Base-by-base conservation (phyloP, 2,329 filamentous ascomycete genomes). In the Elsinoe batatas region DNA sequence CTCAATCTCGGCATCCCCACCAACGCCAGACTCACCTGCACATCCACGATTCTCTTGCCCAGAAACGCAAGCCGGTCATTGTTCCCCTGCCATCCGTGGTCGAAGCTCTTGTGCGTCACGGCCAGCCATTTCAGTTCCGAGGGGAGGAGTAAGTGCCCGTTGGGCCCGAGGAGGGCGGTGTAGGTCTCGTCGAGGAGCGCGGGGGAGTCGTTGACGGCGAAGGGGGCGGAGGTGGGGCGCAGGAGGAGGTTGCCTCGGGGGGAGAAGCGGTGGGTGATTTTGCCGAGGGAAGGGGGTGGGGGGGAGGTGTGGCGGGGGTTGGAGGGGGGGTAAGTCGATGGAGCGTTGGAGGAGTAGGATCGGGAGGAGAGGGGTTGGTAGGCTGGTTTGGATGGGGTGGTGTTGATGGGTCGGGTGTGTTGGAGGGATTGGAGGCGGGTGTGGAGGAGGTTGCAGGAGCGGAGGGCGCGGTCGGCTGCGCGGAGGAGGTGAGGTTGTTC, bases 51-150 rank as follows among this genome's bases (percentile, higher is more conserved):
- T 38, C 81, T 76, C 69, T 82, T 82, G 58, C 84, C 91, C 54
- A 95, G 75, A 66, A 88, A 90, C n/a, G 90, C 88, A 70, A 98
- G 75, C 60, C 88, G 82, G 66, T 96, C 91, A 69, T 98, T 98
- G 74, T 91, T 95, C 1, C 91, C 91, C 76, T 91, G 84, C 66
- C 89, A 79, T 53, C 91, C 93, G 67, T 97, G 90, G 68, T 98
- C 91, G 67, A 95, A 97, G 72, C 90, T 96, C 80, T 97, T 97
- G 72, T 97, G 93, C 61, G 93, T 98, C 56, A 98, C 82, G 30
- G 91, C 91, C 65, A 97, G 76, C 93, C 93, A 98, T 74, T 96
- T 97, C 59, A 93, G 78, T 73, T 98, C 91, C 13, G 96, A 91
- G 1, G 86, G 84, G 57, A 98, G 76, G 68, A 93, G 69, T 63